phyloP scores from a whole-genome alignment of 1,284 basidiomycete genomes.

The Fomitopsis betulina region DNA sequence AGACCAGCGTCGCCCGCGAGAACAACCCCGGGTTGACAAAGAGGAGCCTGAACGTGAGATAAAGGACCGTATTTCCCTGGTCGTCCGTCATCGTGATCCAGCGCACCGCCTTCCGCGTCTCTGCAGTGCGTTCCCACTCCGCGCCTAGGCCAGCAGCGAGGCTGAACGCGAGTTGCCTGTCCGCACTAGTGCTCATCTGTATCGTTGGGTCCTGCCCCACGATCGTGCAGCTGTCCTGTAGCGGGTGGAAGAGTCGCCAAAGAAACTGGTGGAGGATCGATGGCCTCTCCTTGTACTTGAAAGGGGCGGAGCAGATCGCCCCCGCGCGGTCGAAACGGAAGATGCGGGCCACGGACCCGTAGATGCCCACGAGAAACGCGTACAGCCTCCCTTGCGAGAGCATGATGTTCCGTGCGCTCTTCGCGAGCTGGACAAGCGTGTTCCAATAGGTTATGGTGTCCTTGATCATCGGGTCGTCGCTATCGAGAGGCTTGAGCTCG shows the following conservation, averaged over 20 bases:
- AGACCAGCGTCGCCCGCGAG: background rate
- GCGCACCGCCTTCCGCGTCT: background rate
- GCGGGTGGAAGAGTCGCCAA: background rate
- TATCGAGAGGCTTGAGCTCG: background rate
- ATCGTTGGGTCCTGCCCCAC: background rate
- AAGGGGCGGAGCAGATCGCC: background rate
- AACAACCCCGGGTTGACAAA: background rate
- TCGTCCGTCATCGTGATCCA: background rate
- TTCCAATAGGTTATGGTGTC: background rate
- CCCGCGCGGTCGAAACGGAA: slow-evolving; percentile 8
- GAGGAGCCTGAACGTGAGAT: background rate
- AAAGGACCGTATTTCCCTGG: background rate
- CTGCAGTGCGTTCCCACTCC: background rate
- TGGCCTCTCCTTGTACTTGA: background rate
- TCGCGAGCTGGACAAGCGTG: slow-evolving; percentile 3
- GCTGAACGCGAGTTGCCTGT: background rate
- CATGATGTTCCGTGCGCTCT: slow-evolving; percentile 9
- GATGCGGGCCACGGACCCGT: slow-evolving; percentile 7
- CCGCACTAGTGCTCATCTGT: background rate
- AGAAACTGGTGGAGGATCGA: background rate
- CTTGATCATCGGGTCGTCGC: background rate
- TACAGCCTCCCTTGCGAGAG: slow-evolving; percentile 10
- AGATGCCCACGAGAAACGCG: slow-evolving; percentile 11
- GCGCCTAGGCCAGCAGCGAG: background rate
- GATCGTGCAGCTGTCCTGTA: background rate